Base-by-base conservation (phyloP, 768 basidiomycete genomes). In the Kwoniella sp. region DNA sequence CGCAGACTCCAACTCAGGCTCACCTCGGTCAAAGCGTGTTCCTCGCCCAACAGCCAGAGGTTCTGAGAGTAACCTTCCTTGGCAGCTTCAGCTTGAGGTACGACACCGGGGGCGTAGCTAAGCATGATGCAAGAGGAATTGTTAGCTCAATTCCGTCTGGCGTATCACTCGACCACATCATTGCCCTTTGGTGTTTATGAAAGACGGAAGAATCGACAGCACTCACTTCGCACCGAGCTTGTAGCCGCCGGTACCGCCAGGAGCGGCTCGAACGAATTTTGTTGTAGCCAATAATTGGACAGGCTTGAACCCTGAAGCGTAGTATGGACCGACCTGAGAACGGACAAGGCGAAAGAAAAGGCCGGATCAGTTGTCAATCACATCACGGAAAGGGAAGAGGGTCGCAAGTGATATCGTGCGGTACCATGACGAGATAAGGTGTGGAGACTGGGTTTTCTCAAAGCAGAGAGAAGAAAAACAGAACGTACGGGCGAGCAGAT, bases 231-330 rank as follows among this genome's bases (percentile, higher is more conserved):
- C 77, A 0, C 88, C 88, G 6, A 91, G 81, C 81, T 95, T 95
- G 83, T 82, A 93, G 9, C 89, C 88, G 36, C 92, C 92, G 47
- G 91, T 94, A 85, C 92, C 92, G 70, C 92, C 92, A 4, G 91
- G 90, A 50, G 88, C 86, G 5, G 92, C 91, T 50, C 92, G 88
- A 44, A 90, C 87, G 73, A 86, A 88, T 73, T 91, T 86, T 0
- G 89, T 90, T 0, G 90, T 91, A 0, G 89, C 92, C 60, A 90
- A 87, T 55, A 94, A 83, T n/a, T 90, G 86, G 52, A 95, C 86
- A 25, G 92, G 91, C 80, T 94, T 94, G 84, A 93, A 94, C 13
- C 92, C 92, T 29, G 87, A 55, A 27, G 57, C 60, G 58, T 60
- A 64, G 19, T 64, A 67, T 52, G 65, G 68, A n/a, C 55, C 55